Percentiles rank a stretch among this genome's conserved stretches.
Evolutionary conservation across 345 rosid genomes (phyloP).

Genomic region (Rhodamnia rubescens): DNA sequence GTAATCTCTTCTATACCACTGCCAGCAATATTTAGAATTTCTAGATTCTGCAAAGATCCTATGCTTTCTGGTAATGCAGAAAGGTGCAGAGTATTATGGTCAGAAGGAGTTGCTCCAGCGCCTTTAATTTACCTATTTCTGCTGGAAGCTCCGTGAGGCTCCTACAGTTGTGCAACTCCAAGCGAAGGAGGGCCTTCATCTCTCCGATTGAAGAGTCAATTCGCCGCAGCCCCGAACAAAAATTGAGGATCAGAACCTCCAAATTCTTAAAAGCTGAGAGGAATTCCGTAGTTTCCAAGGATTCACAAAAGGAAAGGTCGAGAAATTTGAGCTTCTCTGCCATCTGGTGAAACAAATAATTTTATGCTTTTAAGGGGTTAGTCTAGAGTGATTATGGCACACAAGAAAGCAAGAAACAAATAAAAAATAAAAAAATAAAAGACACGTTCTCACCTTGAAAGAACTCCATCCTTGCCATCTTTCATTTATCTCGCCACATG

Average conservation of each 20-base stretch:
- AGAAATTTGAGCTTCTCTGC: not conserved
- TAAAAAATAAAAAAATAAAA: no score
- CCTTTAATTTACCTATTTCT: no score
- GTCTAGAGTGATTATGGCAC: not conserved
- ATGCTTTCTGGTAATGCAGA: no score
- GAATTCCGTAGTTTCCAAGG: not conserved
- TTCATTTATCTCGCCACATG: rapidly evolving
- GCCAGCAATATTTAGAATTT: no score
- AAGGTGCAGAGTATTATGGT: rapidly evolving
- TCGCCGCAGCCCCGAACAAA: rapidly evolving
- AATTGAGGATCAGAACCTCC: not conserved
- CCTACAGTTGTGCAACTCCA: rapidly evolving
- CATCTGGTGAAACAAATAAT: not conserved
- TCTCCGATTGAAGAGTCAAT: not conserved
- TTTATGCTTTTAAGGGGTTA: not conserved
- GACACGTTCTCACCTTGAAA: not conserved
- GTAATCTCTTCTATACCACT: no score
- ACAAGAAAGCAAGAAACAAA: no score
- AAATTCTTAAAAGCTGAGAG: not conserved
- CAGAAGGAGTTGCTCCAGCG: no score
- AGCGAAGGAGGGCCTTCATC: not conserved
- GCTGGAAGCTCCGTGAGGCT: not conserved
- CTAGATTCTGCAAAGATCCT: no score
- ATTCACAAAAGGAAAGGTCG: not conserved
- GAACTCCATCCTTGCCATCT: not conserved